These are phyloP conservation scores for Globisporangium middletonii DNA, from an alignment of 352 stramenopile genomes.

Conservation along the genomic window DNA sequence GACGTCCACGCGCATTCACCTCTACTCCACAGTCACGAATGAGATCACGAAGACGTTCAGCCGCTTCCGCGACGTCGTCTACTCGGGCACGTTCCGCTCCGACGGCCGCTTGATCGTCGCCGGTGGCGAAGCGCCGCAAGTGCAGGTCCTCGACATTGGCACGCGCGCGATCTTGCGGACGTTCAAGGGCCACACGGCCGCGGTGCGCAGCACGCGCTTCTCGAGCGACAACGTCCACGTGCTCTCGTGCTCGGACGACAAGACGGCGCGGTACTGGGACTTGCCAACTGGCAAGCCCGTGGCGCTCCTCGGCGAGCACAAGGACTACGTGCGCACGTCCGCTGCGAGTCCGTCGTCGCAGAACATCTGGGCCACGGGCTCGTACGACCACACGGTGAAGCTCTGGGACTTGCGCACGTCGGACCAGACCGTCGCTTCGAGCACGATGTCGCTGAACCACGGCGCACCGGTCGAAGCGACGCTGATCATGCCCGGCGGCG, in stretches of 20 bases:
- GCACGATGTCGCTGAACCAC: conserved; percentile 67
- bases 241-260: conserved; percentile 88
- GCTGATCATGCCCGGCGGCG: conserved; percentile 81
- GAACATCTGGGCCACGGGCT: conserved; percentile 83
- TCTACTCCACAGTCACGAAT: conserved; percentile 80
- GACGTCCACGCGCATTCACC: conserved; percentile 80
- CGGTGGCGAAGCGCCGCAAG: conserved; percentile 62
- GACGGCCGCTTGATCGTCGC: conserved; percentile 87
- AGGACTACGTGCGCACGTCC: conserved; percentile 85
- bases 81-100: conserved; percentile 79
- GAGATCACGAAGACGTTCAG: conserved; percentile 87
- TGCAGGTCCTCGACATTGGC: conserved; percentile 84
- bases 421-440: conserved; percentile 45
- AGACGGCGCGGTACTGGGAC: conserved; percentile 86
- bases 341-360: conserved; percentile 62
- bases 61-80: conserved; percentile 84
- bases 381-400: conserved; percentile 92
- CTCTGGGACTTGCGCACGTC: conserved; percentile 88
- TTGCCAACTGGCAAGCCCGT: conserved; percentile 78
- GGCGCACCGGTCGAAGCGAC: conserved; percentile 86
- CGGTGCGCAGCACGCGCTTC: conserved; percentile 78
- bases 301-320: conserved; percentile 73
- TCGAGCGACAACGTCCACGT: conserved; percentile 82
- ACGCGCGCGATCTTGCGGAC: conserved; percentile 80
- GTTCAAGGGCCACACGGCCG: conserved; percentile 80